Evolutionary conservation across 2,329 filamentous ascomycete species (phyloP), one percentile per base, ranked within the genome.

Genomic region (Gaeumannomyces tritici): DNA sequence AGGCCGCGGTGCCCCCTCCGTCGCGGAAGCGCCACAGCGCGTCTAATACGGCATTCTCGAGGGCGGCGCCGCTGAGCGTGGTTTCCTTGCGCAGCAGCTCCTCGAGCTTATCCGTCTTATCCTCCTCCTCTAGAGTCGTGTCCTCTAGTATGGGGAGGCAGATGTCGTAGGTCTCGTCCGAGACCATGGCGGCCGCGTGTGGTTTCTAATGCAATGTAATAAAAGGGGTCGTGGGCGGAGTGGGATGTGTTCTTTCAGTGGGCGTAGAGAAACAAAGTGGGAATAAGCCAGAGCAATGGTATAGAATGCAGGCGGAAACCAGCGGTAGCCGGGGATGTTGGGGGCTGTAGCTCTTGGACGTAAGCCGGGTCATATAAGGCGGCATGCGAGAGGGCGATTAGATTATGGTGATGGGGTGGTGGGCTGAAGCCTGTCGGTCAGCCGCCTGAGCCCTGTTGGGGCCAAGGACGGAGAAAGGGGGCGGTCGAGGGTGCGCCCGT

Each of bases 51-150:
- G 89, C 89, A 79, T 97, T 95, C 72, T 98, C 95, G 62, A 98
- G 83, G 27, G 88, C 83, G 67, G 87, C 79, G 64, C 92, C 93
- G 24, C 83, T 84, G 67, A 98, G 79, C 33, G 80, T 83, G 9
- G 91, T 92, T 76, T 93, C 87, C 68, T 87, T 88, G 75, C 87
- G 88, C 70, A 98, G 81, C 61, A 97, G 81, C 67, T 92, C 89
- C 77, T 97, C 93, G 61, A 97, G 81, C 76, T 85, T 90, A 76
- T 98, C 93, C 59, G 90, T 93, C 80, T 95, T 96, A 72, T 97
- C 93, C 76, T 99, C 95, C 66, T 98, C 95, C 70, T 96, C 91
- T 65, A 96, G 81, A 62, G 83, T 81, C 63, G 86, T 78, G 76
- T 97, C 89, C 78, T 95, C 88, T 66, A 99, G 84, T 72, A 97